Evolutionary conservation across 2,329 filamentous ascomycete species (phyloP), one percentile per base, ranked within the genome.

Genomic region (Leptographium radiaticola): DNA sequence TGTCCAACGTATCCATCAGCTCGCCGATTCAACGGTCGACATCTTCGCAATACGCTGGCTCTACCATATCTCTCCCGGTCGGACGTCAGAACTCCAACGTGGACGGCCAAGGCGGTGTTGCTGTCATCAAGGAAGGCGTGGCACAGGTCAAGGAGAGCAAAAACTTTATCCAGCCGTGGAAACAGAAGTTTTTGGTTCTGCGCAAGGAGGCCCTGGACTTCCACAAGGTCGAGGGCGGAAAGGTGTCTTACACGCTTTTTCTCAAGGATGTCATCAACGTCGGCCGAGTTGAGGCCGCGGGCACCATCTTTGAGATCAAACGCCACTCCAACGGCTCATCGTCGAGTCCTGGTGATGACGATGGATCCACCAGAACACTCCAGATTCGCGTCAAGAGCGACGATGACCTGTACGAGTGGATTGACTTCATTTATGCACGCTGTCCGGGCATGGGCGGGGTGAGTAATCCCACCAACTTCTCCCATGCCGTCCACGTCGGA

Each of bases 381-480:
- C 89, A 93, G 59, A 93, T 95, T 67, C 89, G 87, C 66, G 89
- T 97, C 62, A 95, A 96, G 70, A 86, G 84, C 54, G 93, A 98
- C 64, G 91, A 95, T 65, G 93, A 98, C 62, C 82, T 98, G 53
- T 98, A 98, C 69, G 89, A 95, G 63, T 98, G 93, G 93, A 95
- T 97, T 64, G 93, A 98, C 68, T 88, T 90, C 67, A 94, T 98
- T 60, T 97, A 97, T 67, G 89, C 91, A 62, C 86, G 91, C 59
- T 97, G 91, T 68, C 93, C 93, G 18, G 91, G 89, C 58, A 95
- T 97, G 89, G 90, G 93, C 57, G 93, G 93, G 62, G 93, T 98
- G 54, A 96, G 91, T 71, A 96, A 97, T 68, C 93, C 93, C 7
- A 97, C 93, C 60, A 96, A 97, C 73, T 98, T 98, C 72, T 89